Evolutionary conservation across 192 early-diverging fungal species (phyloP), one percentile per base, ranked within the genome.

Genomic region (Chytriomyces sp.): DNA sequence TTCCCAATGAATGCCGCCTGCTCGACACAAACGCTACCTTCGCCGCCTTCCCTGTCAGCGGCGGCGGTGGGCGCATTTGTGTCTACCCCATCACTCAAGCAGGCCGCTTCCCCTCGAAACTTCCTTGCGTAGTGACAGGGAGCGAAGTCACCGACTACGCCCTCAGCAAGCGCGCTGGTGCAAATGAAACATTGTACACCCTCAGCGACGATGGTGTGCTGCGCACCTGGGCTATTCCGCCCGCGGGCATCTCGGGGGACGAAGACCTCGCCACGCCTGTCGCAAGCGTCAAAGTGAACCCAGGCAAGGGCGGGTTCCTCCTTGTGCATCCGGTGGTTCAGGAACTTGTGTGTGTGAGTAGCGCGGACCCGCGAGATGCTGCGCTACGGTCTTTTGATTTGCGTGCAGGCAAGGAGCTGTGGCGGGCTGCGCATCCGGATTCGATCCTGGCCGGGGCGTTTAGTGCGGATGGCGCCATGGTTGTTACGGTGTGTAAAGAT

Each of bases 61-160:
- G 94, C 25, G 80, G 88, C 33, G 95, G 95, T 26, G 95, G 95
- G 22, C 84, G 92, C 63, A 64, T 97, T 53, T 91, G 83, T 2
- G 81, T 95, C 28, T 78, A 91, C 64, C 80, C 85, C n/a, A 75
- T 81, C 2, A 75, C 40, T 19, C 55, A 83, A 54, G 84, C 84
- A n/a, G 94, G 93, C 6, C 85, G 95, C 26, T 60, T 92, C 6
- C 87, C 89, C 5, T 22, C 57, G 28, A 79, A 83, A 59, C 73
- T 92, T 7, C 88, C 89, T 0, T 77, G 77, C 38, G 60, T 93
- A 2, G 64, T 90, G 0, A 84, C 83, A 65, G 83, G 87, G 22
- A 80, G 89, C 0, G 86, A 88, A 49, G 77, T 95, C 5, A 68
- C 77, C 25, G 85, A 88, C 49, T 92, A 93, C 61, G 81, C 87